These are phyloP conservation scores for Penicillium corylophilum DNA, from an alignment of 2,329 filamentous ascomycete genomes.

Conservation along the genomic window DNA sequence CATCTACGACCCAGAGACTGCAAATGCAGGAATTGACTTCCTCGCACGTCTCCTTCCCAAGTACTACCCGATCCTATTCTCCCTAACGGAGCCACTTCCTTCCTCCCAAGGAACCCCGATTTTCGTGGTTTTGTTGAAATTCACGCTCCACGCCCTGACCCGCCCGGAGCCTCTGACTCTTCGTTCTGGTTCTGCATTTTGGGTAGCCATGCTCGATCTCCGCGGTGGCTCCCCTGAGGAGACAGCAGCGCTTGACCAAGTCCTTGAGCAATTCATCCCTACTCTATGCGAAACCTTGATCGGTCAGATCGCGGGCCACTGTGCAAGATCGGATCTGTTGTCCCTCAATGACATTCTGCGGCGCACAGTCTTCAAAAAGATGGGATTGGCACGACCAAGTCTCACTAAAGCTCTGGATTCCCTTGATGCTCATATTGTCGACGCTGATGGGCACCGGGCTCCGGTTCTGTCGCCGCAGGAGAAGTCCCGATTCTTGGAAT, in stretches of 20 bases:
- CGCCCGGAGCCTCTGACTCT: constrained; percentile 47
- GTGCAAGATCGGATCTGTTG: constrained; percentile 46
- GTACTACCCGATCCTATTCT: constrained; percentile 41
- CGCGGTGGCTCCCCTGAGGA: constrained; percentile 23
- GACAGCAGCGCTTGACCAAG: constrained; percentile 25
- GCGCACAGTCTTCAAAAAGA: constrained; percentile 43
- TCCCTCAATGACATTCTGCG: constrained; percentile 44
- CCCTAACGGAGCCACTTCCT: constrained; percentile 25
- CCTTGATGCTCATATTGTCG: constrained; percentile 23
- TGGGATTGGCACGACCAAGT: constrained; percentile 38
- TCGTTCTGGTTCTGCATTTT: constrained; percentile 47
- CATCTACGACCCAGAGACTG: constrained; percentile 42
- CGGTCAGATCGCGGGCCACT: constrained; percentile 43
- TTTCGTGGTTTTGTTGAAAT: constrained; percentile 39
- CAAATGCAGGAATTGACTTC: constrained; percentile 48
- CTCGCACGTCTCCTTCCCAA: constrained; percentile 43
- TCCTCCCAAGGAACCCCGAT: constrained; percentile 26
- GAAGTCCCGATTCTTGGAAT: constrained; percentile 42
- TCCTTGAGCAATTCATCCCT: constrained; percentile 38
- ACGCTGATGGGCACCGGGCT: constrained; percentile 19
- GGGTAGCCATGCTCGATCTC: constrained; percentile 41
- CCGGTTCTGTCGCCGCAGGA: constrained; percentile 34
- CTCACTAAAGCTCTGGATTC: constrained; percentile 37
- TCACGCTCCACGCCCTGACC: constrained; percentile 42
- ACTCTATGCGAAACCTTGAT: constrained; percentile 41